These are phyloP conservation scores for Phtheirospermum japonicum DNA, from an alignment of 257 asterid species.

Conservation along the genomic window DNA sequence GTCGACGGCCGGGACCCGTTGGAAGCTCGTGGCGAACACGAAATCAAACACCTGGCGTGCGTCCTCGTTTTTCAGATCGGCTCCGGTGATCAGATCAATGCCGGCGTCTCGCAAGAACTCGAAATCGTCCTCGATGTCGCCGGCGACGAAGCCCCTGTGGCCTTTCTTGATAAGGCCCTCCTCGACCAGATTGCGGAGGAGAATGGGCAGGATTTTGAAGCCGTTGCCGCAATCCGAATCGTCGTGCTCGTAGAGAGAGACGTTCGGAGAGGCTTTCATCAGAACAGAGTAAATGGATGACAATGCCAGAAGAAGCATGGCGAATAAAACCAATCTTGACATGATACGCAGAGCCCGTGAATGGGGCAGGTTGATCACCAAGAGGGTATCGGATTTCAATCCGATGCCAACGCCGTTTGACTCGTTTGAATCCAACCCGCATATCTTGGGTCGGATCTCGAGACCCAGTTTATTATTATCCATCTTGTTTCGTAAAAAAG, in stretches of 20 bases:
- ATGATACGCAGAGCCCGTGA: conserved; percentile 51
- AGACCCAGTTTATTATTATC: conserved; percentile 21
- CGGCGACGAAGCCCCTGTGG: conserved; percentile 52
- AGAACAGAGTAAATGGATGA: conserved; percentile 41
- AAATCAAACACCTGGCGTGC: conserved; percentile 56
- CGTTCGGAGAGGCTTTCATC: conserved; percentile 31
- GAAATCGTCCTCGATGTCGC: conserved; percentile 27
- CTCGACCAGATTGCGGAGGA: conserved; percentile 62
- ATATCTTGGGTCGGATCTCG: conserved; percentile 26
- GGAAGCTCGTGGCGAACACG: conserved; percentile 37
- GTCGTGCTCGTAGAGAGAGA: conserved; percentile 11
- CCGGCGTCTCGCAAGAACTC: conserved; percentile 40
- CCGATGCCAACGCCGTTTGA: conserved; percentile 25
- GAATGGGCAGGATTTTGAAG: conserved; percentile 37
- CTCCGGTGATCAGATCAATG: conserved; percentile 39
- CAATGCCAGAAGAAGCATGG: conserved; percentile 42
- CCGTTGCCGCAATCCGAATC: conserved; percentile 24
- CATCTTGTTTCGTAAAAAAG: neutral
- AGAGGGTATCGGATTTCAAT: conserved; percentile 37
- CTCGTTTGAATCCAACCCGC: conserved; percentile 19
- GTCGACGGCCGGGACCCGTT: conserved; percentile 31
- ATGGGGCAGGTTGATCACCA: conserved; percentile 53
- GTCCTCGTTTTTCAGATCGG: conserved; percentile 22
- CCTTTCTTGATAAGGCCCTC: conserved; percentile 69
- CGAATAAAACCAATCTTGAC: conserved; percentile 58